phyloP scores from a whole-genome alignment of 2,329 filamentous ascomycete genomes.

The Colletotrichum euphorbiae region DNA sequence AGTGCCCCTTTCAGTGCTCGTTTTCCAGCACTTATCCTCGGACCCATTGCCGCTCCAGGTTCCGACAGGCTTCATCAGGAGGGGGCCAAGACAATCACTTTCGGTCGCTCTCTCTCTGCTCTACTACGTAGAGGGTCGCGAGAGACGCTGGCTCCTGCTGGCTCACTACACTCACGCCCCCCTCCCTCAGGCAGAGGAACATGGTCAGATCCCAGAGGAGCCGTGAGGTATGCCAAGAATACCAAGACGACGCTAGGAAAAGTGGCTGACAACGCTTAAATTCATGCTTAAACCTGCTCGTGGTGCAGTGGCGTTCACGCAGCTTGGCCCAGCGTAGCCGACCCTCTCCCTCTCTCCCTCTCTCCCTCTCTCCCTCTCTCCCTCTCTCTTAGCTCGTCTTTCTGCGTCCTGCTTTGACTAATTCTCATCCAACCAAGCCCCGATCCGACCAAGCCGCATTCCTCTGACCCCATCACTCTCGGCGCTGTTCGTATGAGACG shows the following conservation, averaged over 20 bases:
- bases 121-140: too few relatives aligned
- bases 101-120: neutral
- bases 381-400: too few relatives aligned
- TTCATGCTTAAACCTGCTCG: constrained; percentile 59
- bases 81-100: neutral
- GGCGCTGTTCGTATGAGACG: constrained; percentile 20
- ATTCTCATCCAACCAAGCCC: neutral
- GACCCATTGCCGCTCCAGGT: constrained; percentile 26
- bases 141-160: neutral
- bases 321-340: constrained; percentile 1
- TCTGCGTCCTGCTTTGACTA: neutral
- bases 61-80: constrained; percentile 41
- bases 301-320: constrained; percentile 32
- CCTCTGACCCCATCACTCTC: neutral
- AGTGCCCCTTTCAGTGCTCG: neutral
- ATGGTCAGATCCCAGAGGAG: constrained; percentile 38
- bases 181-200: neutral
- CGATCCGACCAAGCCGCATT: neutral
- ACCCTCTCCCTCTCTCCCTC: too few relatives aligned
- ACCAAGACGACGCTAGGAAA: constrained; percentile 40
- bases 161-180: neutral
- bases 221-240: constrained; percentile 52
- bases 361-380: too few relatives aligned
- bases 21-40: constrained; percentile 36
- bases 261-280: constrained; percentile 62